Base-by-base conservation (phyloP, 345 rosid genomes). In the Carallia pectinifolia region DNA sequence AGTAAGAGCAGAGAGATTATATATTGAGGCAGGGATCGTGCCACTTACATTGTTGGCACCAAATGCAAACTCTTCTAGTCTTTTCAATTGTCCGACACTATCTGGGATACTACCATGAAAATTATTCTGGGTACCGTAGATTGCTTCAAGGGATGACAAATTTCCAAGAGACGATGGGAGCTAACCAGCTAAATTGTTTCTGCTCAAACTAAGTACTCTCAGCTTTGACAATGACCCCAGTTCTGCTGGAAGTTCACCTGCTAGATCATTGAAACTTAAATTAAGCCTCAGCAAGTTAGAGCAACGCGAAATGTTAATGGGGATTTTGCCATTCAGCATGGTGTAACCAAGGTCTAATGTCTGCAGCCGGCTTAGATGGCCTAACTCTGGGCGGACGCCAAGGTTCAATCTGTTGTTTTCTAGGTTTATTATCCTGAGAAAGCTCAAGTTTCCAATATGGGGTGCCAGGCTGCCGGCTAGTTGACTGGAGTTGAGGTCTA, bases 251-350 rank as follows among this genome's bases (percentile, higher is more conserved):
- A 72, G 56, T 47, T 66, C 33, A n/a, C 76, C 80, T 1, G 4
- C 23, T 16, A 72, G 50, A 52, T 17, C 7, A 56, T 72, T 72
- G 5, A 6, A 4, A 0, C 6, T 1, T 7, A 62, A 4, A 16
- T 4, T 0, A 4, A 72, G 0, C 1, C 0, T 0, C 4, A 2
- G 0, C 5, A 77, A 76, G 13, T 18, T 39, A 17, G 65, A 64
- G 58, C 76, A 77, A 8, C 19, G 3, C 0, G 80, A 62, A 1
- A 72, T n/a, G 31, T 68, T 77, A 10, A 68, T 15, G 3, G 76
- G 80, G 29, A 77, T 77, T 68, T 38, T 27, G 5, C 76, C 80
- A 5, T 4, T 16, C 0, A 77, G 4, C 15, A 56, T 54, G 18
- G 72, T 77, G 13, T 53, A 17, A 4, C 1, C 1, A 3, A 72